phyloP scores from a whole-genome alignment of 1,139 yeast species.

The Taphrina flavorubra region DNA sequence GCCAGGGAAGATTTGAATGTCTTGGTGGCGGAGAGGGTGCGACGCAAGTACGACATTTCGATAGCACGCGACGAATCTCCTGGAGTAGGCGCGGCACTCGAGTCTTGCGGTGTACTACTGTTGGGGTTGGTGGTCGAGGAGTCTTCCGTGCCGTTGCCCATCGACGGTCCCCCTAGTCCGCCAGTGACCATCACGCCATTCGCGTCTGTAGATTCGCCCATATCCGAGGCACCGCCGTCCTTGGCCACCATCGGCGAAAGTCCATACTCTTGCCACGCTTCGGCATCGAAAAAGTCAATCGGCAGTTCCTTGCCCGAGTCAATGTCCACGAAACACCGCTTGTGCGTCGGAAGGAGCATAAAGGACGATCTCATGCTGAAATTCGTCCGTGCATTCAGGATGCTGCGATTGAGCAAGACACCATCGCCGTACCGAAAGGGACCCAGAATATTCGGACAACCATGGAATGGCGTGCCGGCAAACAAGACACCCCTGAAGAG shows the following conservation, averaged over 20 bases:
- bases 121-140: neutral
- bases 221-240: slow-evolving; percentile 23
- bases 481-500: slow-evolving; percentile 75
- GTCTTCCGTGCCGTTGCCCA: slow-evolving; percentile 18
- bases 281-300: slow-evolving; percentile 79
- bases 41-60: slow-evolving; percentile 66
- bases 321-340: slow-evolving; percentile 69
- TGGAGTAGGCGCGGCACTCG: neutral
- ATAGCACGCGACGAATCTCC: slow-evolving; percentile 53
- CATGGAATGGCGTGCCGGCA: slow-evolving; percentile 76
- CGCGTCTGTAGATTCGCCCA: slow-evolving; percentile 19
- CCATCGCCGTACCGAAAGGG: slow-evolving; percentile 83
- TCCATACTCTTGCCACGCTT: slow-evolving; percentile 77
- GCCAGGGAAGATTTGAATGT: slow-evolving; percentile 64
- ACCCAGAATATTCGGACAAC: slow-evolving; percentile 84
- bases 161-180: slow-evolving; percentile 24
- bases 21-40: slow-evolving; percentile 67
- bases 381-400: slow-evolving; percentile 78
- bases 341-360: slow-evolving; percentile 74
- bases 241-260: slow-evolving; percentile 71
- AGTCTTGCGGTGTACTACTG: neutral
- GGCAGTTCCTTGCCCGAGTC: slow-evolving; percentile 43
- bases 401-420: slow-evolving; percentile 72
- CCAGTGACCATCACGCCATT: slow-evolving; percentile 27
- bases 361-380: slow-evolving; percentile 88